A percentile compares a stretch with the other conserved stretches of the same genome.
phyloP scores from a whole-genome alignment of 768 basidiomycete genomes.

The Clitopilus passeckerianus region DNA sequence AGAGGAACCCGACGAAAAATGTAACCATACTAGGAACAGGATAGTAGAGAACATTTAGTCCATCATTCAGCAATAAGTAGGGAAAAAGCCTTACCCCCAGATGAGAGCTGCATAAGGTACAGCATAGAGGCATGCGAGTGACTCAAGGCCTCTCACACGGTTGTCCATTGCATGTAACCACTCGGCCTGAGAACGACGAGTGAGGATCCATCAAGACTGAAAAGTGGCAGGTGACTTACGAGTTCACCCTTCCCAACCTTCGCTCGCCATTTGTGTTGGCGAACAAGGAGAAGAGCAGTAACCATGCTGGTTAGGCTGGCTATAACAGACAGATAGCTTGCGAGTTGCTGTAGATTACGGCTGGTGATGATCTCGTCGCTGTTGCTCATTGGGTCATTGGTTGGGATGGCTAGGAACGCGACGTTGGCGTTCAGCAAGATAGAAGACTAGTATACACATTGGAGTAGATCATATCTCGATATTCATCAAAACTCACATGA shows the following conservation, averaged over 20 bases:
- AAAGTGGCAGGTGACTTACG: not conserved
- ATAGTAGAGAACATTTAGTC: not conserved
- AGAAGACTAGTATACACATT: conserved; percentile 27
- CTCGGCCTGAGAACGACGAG: not conserved
- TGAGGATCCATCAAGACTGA: not conserved
- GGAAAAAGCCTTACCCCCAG: not conserved
- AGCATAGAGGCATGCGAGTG: not conserved
- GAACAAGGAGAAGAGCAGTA: not conserved
- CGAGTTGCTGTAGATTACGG: not conserved
- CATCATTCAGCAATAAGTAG: too few relatives aligned
- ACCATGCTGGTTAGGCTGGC: not conserved
- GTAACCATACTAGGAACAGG: not conserved
- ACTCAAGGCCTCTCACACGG: not conserved
- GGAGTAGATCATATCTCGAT: not conserved
- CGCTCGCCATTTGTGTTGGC: not conserved
- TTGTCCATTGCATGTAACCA: not conserved
- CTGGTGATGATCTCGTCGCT: not conserved
- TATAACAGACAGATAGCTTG: not conserved
- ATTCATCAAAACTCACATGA: conserved; percentile 25
- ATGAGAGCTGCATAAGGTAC: not conserved
- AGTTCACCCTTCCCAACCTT: not conserved
- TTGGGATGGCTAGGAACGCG: conserved; percentile 41
- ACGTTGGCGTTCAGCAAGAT: conserved; percentile 47
- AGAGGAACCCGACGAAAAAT: not conserved
- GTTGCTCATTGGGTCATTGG: conserved; percentile 31